phyloP scores from a whole-genome alignment of 108 stramenopile genomes.

The Nitzschia palea region DNA sequence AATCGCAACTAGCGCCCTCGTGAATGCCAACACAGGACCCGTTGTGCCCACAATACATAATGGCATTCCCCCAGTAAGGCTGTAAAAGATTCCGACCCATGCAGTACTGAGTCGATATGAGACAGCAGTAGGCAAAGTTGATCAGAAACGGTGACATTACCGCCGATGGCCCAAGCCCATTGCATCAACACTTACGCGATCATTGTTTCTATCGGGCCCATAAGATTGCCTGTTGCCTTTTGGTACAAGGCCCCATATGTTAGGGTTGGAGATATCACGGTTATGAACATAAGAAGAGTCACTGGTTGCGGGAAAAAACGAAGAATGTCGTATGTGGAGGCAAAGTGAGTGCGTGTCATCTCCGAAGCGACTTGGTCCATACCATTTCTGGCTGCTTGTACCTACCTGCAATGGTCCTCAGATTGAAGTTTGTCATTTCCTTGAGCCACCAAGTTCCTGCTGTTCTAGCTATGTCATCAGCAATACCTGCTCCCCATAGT shows the following conservation, averaged over 20 bases:
- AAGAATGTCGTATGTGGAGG: too few relatives aligned
- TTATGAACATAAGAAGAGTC: conserved; percentile 71
- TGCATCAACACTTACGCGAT: too few relatives aligned
- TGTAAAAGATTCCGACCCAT: conserved; percentile 42
- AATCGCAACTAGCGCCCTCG: conserved; percentile 33
- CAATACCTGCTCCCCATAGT: conserved; percentile 43
- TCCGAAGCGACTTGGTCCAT: too few relatives aligned
- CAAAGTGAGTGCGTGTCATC: too few relatives aligned
- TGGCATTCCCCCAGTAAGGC: conserved; percentile 41
- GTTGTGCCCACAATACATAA: conserved; percentile 28
- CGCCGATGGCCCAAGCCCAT: too few relatives aligned
- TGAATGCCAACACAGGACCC: conserved; percentile 50
- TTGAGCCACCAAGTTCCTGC: conserved; percentile 32
- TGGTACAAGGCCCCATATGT: conserved; percentile 45
- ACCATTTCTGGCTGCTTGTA: too few relatives aligned
- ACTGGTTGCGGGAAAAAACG: too few relatives aligned
- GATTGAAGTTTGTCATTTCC: conserved; percentile 58
- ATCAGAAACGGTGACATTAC: too few relatives aligned
- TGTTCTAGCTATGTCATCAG: conserved; percentile 32
- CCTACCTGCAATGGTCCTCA: conserved; percentile 43
- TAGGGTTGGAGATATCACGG: conserved; percentile 76
- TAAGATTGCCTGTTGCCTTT: conserved; percentile 51
- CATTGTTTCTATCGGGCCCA: conserved; percentile 61
- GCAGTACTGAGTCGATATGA: too few relatives aligned
- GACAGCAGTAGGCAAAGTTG: too few relatives aligned